phyloP scores from a whole-genome alignment of 208 protist genomes.

The Acanthamoeba castellanii region DNA sequence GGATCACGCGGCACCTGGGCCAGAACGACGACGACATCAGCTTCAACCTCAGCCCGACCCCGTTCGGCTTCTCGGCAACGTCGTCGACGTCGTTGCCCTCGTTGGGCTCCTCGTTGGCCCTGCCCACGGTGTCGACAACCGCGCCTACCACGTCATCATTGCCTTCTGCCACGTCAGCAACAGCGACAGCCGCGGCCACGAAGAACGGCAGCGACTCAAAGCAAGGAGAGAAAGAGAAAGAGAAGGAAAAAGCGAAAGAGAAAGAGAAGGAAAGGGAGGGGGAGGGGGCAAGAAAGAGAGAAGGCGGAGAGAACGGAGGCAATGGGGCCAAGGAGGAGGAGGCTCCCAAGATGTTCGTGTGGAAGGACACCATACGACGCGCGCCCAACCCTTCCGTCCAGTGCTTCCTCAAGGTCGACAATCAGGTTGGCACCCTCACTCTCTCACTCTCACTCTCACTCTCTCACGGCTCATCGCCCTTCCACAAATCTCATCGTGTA shows the following conservation, averaged over 20 bases:
- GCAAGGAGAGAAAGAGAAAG: neutral
- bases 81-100: neutral
- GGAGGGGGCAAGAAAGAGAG: neutral
- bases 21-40: constrained; percentile 23
- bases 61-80: neutral
- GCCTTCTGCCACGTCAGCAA: no score
- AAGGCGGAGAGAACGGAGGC: neutral
- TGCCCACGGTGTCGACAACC: neutral
- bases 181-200: neutral
- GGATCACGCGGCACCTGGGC: constrained; percentile 10
- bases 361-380: neutral
- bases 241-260: neutral
- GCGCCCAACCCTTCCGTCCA: neutral
- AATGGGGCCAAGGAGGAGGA: neutral
- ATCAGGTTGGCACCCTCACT: neutral
- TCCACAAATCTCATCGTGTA: no score
- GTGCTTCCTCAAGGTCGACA: constrained; percentile 41
- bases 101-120: no score
- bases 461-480: no score
- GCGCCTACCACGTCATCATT: neutral
- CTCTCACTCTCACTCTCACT: no score
- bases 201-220: neutral
- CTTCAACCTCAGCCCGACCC: neutral
- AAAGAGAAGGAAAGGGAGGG: neutral
- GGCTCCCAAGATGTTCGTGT: constrained; percentile 5